Evolutionary conservation across 208 protist species (phyloP), one percentile per base, ranked within the genome.

Genomic region (Naegleria lovaniensis): DNA sequence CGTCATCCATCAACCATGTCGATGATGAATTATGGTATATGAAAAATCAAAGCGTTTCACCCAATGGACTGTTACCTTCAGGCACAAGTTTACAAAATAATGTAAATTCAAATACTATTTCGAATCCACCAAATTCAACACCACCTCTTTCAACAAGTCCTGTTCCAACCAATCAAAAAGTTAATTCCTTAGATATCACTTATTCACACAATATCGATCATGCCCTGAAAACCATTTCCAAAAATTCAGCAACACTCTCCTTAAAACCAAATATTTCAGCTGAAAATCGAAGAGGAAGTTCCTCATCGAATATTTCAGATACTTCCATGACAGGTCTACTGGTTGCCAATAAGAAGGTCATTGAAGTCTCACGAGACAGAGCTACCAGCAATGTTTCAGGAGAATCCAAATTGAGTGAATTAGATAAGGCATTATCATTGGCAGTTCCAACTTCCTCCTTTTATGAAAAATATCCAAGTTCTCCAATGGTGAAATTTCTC

Each of bases 391-490:
- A 67, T 67, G 22, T 29, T 15, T 67, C 55, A 15, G 22, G 19
- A 29, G 22, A 67, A 29, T 29, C 19, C 1, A 15, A 67, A 67
- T 67, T 67, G 55, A 67, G 55, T 67, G 55, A 67, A 67, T 67
- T 67, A 29, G 55, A 67, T 29, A 67, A 67, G 55, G 22, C 55
- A 67, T 29, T 67, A 15, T 15, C 55, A 67, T 67, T 67, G 55
- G 55, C 55, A 29, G 55, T 67, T 29, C 55, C 55, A 29, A 67
- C 55, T 67, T 29, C 11, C 19, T 67, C 55, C 11, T 67, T 67
- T 29, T 67, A 67, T 67, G 55, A 67, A 67, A 67, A 67, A 67
- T 67, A 67, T 67, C 55, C 55, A 67, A 67, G 55, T 67, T 67
- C 55, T 67, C 11, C 11, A 67, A 15, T 4, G 4, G 55, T 67